Conservation (phyloP, 2,329 filamentous ascomycete genomes). For the Aspergillus quadrilineatus region DNA sequence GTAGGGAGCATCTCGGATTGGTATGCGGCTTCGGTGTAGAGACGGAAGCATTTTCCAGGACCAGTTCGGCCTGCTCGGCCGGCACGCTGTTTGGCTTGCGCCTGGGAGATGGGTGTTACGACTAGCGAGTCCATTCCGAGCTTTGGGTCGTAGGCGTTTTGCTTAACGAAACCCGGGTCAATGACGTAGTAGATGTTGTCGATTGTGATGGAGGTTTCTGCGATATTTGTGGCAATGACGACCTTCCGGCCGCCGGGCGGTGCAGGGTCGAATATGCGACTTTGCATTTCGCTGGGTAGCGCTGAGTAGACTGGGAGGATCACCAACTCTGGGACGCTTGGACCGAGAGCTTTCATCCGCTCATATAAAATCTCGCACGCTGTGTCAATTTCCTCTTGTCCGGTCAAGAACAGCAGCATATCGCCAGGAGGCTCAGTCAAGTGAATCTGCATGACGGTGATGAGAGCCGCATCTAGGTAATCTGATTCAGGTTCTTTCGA, state of each 20-base stretch:
- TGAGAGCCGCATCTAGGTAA: conserved; percentile 89
- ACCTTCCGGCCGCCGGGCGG: conserved; percentile 85
- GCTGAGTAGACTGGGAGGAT: conserved; percentile 96
- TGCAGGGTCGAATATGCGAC: conserved; percentile 89
- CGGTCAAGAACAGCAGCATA: conserved; percentile 94
- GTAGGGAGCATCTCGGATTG: conserved; percentile 97
- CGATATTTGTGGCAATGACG: conserved; percentile 97
- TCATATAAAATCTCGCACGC: conserved; percentile 89
- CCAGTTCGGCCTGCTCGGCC: conserved; percentile 92
- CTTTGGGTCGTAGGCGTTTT: conserved; percentile 95
- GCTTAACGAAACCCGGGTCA: conserved; percentile 96
- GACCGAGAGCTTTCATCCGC: conserved; percentile 91
- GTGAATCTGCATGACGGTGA: conserved; percentile 98
- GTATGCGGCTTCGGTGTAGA: conserved; percentile 94
- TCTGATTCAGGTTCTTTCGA: conserved; percentile 92
- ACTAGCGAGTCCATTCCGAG: conserved; percentile 96
- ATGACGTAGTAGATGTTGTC: conserved; percentile 97
- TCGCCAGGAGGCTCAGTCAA: conserved; percentile 88
- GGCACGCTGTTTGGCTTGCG: conserved; percentile 90
- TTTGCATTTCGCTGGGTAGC: conserved; percentile 89
- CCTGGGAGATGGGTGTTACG: conserved; percentile 93
- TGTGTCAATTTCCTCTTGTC: conserved; percentile 96
- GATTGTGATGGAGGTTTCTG: conserved; percentile 96
- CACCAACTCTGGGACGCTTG: conserved; percentile 84
- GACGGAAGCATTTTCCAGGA: conserved; percentile 89